phyloP scores from a whole-genome alignment of 1,284 basidiomycete species.

The Sanghuangporus baumii region DNA sequence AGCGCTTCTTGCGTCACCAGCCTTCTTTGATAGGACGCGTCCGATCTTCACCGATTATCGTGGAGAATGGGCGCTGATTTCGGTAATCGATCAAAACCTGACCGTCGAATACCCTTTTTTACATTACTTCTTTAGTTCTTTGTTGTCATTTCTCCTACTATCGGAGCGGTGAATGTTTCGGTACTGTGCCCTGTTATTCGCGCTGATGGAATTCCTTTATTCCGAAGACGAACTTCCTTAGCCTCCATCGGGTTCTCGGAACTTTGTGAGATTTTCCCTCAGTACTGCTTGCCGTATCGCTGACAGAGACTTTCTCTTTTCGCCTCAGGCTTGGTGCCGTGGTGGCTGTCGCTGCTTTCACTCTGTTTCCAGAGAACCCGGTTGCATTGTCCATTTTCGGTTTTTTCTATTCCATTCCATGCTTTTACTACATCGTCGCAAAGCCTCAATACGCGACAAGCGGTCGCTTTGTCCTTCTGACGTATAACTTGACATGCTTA shows the following conservation, averaged over 20 bases:
- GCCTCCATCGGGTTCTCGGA: constrained; percentile 73
- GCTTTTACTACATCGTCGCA: constrained; percentile 86
- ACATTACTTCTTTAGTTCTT: constrained; percentile 66
- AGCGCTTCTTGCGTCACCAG: constrained; percentile 78
- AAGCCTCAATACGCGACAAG: constrained; percentile 76
- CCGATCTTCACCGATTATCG: constrained; percentile 76
- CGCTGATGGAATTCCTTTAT: constrained; percentile 13
- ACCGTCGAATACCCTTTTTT: constrained; percentile 39
- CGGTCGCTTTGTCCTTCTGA: constrained; percentile 83
- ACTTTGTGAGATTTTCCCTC: constrained; percentile 55
- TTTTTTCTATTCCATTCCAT: constrained; percentile 87
- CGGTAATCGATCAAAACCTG: constrained; percentile 42
- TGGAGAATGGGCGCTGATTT: constrained; percentile 94
- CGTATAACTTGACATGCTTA: constrained; percentile 88
- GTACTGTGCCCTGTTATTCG: neutral
- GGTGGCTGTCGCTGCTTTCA: constrained; percentile 69
- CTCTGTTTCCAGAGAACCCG: constrained; percentile 73
- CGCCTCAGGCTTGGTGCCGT: constrained; percentile 67
- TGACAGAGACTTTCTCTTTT: neutral
- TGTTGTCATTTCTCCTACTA: constrained; percentile 84
- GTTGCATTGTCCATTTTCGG: constrained; percentile 78
- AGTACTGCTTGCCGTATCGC: neutral
- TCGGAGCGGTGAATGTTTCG: constrained; percentile 61
- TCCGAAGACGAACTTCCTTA: constrained; percentile 73
- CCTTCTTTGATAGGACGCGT: constrained; percentile 77